These are phyloP conservation scores for Solanum pennellii DNA, from an alignment of 257 asterid genomes.

Conservation along the genomic window DNA sequence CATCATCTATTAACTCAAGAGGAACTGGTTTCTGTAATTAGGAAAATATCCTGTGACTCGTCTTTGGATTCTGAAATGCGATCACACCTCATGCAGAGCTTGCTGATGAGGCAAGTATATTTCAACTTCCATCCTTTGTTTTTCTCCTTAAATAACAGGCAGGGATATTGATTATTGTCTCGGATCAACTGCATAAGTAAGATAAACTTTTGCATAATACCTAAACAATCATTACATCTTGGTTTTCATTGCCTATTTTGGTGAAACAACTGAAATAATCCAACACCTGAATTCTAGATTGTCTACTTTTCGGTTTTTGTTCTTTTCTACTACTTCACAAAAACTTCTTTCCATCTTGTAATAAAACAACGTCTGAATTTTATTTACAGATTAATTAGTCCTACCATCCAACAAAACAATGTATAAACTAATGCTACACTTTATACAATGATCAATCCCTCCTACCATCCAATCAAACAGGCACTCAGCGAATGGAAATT, in stretches of 20 bases:
- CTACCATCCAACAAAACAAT: background rate
- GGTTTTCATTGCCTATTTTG: background rate
- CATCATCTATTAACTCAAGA: constrained; percentile 47
- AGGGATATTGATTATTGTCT: background rate
- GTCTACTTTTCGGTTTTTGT: background rate
- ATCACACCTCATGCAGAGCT: constrained; percentile 54
- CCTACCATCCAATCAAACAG: background rate
- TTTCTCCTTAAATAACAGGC: background rate
- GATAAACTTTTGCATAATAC: background rate
- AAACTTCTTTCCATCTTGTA: background rate
- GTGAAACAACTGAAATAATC: background rate
- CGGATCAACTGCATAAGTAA: background rate
- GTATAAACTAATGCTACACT: background rate
- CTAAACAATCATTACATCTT: background rate
- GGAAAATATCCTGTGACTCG: constrained; percentile 67
- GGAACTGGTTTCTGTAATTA: constrained; percentile 61
- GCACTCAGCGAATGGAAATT: background rate
- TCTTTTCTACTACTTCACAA: background rate
- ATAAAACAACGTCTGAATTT: background rate
- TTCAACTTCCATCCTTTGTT: background rate
- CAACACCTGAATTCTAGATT: background rate
- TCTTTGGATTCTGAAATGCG: constrained; percentile 46
- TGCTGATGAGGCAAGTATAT: constrained; percentile 55
- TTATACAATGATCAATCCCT: background rate
- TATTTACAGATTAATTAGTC: background rate